Conservation (phyloP, 192 early-diverging fungal genomes). For the Coemansia sp. region DNA sequence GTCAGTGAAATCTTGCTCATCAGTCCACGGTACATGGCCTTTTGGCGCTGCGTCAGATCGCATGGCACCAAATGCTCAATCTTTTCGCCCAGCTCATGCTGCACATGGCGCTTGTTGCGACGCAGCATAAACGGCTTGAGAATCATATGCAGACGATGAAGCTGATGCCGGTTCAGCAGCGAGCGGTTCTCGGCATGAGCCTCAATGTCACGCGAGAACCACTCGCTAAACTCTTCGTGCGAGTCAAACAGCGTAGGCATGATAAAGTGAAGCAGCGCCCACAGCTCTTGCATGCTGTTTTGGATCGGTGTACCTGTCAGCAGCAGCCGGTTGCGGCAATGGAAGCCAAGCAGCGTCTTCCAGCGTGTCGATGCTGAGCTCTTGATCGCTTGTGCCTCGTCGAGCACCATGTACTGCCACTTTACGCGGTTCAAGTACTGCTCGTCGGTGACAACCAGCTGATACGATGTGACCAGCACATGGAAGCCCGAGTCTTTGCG, state of each 20-base stretch:
- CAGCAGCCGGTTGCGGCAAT: constrained; percentile 81
- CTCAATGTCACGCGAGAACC: constrained; percentile 95
- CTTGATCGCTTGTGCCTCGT: constrained; percentile 80
- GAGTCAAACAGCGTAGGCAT: constrained; percentile 95
- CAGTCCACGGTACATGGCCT: constrained; percentile 78
- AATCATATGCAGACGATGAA: constrained; percentile 65
- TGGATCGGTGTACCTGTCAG: constrained; percentile 96
- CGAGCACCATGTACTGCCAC: constrained; percentile 94
- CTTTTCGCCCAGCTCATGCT: constrained; percentile 92
- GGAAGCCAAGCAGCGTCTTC: constrained; percentile 85
- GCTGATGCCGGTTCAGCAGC: constrained; percentile 56
- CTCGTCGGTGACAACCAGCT: constrained; percentile 79
- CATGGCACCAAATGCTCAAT: constrained; percentile 81
- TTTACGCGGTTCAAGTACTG: constrained; percentile 76
- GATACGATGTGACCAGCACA: constrained; percentile 87
- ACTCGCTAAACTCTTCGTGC: constrained; percentile 89
- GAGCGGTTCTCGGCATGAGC: constrained; percentile 68
- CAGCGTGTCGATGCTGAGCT: constrained; percentile 93
- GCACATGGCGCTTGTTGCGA: constrained; percentile 89
- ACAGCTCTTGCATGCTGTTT: constrained; percentile 98
- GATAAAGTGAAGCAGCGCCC: constrained; percentile 96
- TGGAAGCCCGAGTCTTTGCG: constrained; percentile 79
- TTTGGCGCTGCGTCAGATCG: constrained; percentile 88
- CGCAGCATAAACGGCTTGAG: constrained; percentile 76
- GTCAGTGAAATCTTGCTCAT: constrained; percentile 95